Evolutionary conservation across 345 rosid genomes (phyloP).

Genomic region (Rhizophora mangle): DNA sequence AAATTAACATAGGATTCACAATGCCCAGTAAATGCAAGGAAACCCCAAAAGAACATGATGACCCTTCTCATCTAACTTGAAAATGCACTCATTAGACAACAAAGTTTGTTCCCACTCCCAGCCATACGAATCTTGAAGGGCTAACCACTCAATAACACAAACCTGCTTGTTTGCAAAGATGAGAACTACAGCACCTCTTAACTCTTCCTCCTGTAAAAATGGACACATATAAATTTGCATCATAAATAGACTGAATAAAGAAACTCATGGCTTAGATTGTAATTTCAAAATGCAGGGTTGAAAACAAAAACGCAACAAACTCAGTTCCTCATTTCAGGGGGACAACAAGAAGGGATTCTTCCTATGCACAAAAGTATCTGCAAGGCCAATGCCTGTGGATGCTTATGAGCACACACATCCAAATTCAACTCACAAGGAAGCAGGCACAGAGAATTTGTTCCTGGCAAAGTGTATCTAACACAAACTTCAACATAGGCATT

Average conservation of each 20-base stretch:
- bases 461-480: background rate
- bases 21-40: background rate
- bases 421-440: background rate
- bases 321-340: too few relatives aligned
- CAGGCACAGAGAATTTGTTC: background rate
- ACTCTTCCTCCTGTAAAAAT: slow-evolving; percentile 59
- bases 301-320: too few relatives aligned
- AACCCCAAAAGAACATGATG: background rate
- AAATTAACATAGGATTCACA: background rate
- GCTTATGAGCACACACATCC: background rate
- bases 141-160: background rate
- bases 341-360: too few relatives aligned
- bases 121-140: background rate
- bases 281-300: too few relatives aligned
- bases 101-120: background rate
- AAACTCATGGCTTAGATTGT: too few relatives aligned
- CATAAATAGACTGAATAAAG: background rate
- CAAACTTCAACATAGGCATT: too few relatives aligned
- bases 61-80: background rate
- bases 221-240: background rate
- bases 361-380: too few relatives aligned
- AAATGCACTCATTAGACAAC: background rate
- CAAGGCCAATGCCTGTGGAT: too few relatives aligned
- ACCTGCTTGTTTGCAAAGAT: slow-evolving; percentile 80
- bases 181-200: slow-evolving; percentile 62